Evolutionary conservation across 768 basidiomycete genomes (phyloP).

Genomic region (Coprinellus micaceus): DNA sequence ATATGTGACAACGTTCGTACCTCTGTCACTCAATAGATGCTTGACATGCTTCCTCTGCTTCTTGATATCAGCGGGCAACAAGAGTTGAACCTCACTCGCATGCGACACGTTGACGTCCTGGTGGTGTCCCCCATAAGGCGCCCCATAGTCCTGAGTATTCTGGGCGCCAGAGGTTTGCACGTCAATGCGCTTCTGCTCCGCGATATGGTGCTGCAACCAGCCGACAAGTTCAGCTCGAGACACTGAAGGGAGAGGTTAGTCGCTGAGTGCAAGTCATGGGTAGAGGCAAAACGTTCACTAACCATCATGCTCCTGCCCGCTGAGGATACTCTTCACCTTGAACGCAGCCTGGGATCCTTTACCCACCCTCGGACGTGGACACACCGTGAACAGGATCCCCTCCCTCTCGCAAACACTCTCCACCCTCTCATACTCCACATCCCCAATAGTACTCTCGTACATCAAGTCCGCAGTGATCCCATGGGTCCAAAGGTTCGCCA

Average conservation of each 20-base stretch:
- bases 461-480: constrained; percentile 84
- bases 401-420: constrained; percentile 71
- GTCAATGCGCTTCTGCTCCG: constrained; percentile 77
- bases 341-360: constrained; percentile 65
- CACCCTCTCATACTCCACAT: constrained; percentile 61
- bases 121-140: not conserved
- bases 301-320: constrained; percentile 75
- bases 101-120: constrained; percentile 33
- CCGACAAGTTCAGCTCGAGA: constrained; percentile 66
- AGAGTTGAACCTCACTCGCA: constrained; percentile 48
- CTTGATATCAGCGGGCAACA: constrained; percentile 67
- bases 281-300: constrained; percentile 23
- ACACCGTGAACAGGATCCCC: constrained; percentile 68
- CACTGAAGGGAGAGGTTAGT: no score
- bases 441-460: constrained; percentile 72
- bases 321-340: constrained; percentile 80
- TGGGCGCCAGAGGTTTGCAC: constrained; percentile 53
- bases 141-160: not conserved
- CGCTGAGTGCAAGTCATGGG: no score
- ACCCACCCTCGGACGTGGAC: constrained; percentile 48
- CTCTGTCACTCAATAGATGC: constrained; percentile 65
- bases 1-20: constrained; percentile 30
- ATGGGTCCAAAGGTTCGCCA: constrained; percentile 72
- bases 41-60: constrained; percentile 73
- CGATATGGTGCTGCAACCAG: constrained; percentile 74